Conservation (phyloP, 1,139 yeast species). For the Nakaseomyces nivariensis region DNA sequence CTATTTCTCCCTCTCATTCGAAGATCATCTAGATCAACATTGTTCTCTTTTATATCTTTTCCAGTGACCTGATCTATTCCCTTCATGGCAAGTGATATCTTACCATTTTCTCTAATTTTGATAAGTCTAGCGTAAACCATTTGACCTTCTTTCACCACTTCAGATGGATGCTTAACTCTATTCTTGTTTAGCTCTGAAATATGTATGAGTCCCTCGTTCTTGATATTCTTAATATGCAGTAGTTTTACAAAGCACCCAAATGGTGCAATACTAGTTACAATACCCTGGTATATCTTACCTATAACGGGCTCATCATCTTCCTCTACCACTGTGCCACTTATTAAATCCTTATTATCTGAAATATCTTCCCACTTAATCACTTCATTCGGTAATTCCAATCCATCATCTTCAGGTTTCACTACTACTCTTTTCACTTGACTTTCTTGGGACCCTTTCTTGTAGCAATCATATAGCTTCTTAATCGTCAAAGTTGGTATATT, state of each 20-base stretch:
- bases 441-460: slow-evolving; percentile 8
- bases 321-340: neutral
- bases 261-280: slow-evolving; percentile 46
- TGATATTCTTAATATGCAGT: slow-evolving; percentile 29
- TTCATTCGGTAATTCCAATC: slow-evolving; percentile 14
- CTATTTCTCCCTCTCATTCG: slow-evolving; percentile 28
- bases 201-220: slow-evolving; percentile 62
- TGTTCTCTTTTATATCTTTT: slow-evolving; percentile 26
- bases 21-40: slow-evolving; percentile 6
- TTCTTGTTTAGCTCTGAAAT: slow-evolving; percentile 52
- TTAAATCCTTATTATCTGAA: slow-evolving; percentile 10
- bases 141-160: slow-evolving; percentile 48
- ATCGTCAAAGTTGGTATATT: slow-evolving; percentile 44
- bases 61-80: slow-evolving; percentile 71
- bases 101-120: slow-evolving; percentile 38
- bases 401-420: slow-evolving; percentile 8
- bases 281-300: slow-evolving; percentile 49
- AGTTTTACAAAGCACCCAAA: slow-evolving; percentile 74
- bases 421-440: slow-evolving; percentile 15
- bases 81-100: slow-evolving; percentile 58
- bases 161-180: slow-evolving; percentile 49
- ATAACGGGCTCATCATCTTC: slow-evolving; percentile 31
- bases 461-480: slow-evolving; percentile 24
- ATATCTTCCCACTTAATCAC: slow-evolving; percentile 16
- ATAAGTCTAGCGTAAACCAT: slow-evolving; percentile 55